Evolutionary conservation across 768 basidiomycete species (phyloP).

Genomic region (Pleurotus pulmonarius): DNA sequence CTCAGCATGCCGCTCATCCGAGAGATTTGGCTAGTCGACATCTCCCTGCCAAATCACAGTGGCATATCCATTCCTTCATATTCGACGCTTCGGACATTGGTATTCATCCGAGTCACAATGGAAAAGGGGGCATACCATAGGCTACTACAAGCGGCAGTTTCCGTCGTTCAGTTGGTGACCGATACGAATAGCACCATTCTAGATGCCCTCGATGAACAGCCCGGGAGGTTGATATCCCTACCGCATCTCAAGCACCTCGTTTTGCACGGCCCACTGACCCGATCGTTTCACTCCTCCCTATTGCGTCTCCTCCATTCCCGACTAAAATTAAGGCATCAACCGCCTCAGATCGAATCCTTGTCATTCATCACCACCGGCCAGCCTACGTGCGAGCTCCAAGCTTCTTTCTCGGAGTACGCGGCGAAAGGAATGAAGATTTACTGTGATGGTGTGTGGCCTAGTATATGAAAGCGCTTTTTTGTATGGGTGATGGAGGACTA

Average conservation of each 20-base stretch:
- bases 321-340: too few relatives aligned
- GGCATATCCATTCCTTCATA: background rate
- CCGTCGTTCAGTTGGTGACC: background rate
- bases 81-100: background rate
- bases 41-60: background rate
- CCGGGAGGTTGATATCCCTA: background rate
- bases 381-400: too few relatives aligned
- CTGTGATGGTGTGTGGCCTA: too few relatives aligned
- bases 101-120: background rate
- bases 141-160: background rate
- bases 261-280: background rate
- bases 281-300: background rate
- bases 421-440: too few relatives aligned
- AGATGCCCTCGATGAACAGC: background rate
- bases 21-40: background rate
- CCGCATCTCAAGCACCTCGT: background rate
- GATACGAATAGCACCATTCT: background rate
- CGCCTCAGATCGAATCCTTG: too few relatives aligned
- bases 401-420: too few relatives aligned
- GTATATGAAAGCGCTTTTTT: too few relatives aligned
- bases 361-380: too few relatives aligned
- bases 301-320: too few relatives aligned
- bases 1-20: background rate
- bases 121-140: background rate
- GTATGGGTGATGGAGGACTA: too few relatives aligned